Evolutionary conservation across 176 grass and related monocot genomes (phyloP).

Genomic region (Oryza glumipatula): DNA sequence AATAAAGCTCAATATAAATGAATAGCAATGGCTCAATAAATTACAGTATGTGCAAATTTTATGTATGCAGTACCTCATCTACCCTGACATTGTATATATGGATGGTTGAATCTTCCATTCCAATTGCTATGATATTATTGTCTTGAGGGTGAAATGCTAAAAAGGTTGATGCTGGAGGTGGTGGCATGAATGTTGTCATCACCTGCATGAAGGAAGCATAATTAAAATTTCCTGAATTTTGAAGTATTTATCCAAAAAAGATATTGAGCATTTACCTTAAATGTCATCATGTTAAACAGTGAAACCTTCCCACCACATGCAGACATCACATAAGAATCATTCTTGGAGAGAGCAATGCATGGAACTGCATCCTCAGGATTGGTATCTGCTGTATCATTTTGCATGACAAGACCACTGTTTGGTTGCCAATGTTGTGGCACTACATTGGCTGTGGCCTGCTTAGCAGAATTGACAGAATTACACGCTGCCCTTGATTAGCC

Average conservation of each 20-base stretch:
- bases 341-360: constrained; percentile 98
- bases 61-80: constrained; percentile 67
- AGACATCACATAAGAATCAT: constrained; percentile 98
- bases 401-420: constrained; percentile 89
- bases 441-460: constrained; percentile 78
- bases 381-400: constrained; percentile 75
- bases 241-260: constrained; percentile 22
- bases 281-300: constrained; percentile 99
- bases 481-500: constrained; percentile 21
- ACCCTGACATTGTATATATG: constrained; percentile 99
- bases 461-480: constrained; percentile 42
- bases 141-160: constrained; percentile 97
- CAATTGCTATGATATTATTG: constrained; percentile 98
- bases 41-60: background rate
- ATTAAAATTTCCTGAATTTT: constrained; percentile 21
- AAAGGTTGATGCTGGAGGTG: constrained; percentile 90
- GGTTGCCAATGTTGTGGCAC: constrained; percentile 95
- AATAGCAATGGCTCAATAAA: constrained; percentile 43
- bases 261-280: constrained; percentile 70
- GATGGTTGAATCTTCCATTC: constrained; percentile 99
- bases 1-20: constrained; percentile 35
- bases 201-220: constrained; percentile 61
- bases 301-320: constrained; percentile 97
- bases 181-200: constrained; percentile 96
- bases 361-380: constrained; percentile 79